Percentiles rank a stretch among this genome's conserved stretches.
Conservation (phyloP, 2,329 filamentous ascomycete genomes). For the Cladosporium colombiae region DNA sequence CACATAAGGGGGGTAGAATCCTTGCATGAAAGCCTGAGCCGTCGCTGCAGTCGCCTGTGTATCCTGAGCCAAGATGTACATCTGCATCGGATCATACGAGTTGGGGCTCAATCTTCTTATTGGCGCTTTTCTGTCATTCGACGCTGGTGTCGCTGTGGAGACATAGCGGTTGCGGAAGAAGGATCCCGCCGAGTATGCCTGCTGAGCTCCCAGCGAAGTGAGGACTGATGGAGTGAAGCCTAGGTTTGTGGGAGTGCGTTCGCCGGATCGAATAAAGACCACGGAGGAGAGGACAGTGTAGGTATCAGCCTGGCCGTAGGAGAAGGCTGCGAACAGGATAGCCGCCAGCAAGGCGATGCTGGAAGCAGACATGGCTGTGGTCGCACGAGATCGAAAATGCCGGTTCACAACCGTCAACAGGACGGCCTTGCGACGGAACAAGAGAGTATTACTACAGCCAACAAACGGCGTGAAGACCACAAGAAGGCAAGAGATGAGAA, state of each 20-base stretch:
- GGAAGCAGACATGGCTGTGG: slow-evolving; percentile 28
- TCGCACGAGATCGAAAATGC: neutral
- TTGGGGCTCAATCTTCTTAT: slow-evolving; percentile 50
- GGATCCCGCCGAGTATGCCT: slow-evolving; percentile 52
- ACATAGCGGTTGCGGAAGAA: slow-evolving; percentile 58
- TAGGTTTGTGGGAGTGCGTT: slow-evolving; percentile 52
- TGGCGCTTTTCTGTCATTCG: slow-evolving; percentile 34
- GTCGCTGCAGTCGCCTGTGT: slow-evolving; percentile 53
- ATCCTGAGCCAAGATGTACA: slow-evolving; percentile 51
- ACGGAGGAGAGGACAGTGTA: slow-evolving; percentile 52
- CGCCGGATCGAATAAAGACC: slow-evolving; percentile 57
- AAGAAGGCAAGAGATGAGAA: neutral
- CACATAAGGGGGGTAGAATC: slow-evolving; percentile 57
- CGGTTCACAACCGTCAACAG: neutral
- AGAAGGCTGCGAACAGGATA: slow-evolving; percentile 24
- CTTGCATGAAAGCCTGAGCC: slow-evolving; percentile 63
- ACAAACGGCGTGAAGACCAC: neutral
- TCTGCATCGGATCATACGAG: slow-evolving; percentile 47
- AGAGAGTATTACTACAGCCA: neutral
- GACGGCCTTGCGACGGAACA: neutral
- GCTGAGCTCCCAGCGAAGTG: slow-evolving; percentile 57
- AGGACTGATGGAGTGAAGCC: slow-evolving; percentile 41
- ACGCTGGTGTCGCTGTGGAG: slow-evolving; percentile 28
- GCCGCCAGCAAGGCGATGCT: slow-evolving; percentile 22
- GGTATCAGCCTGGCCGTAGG: slow-evolving; percentile 24